These are phyloP conservation scores for Fagopyrum esculentum DNA, from an alignment of 148 eudicot species.

Conservation along the genomic window DNA sequence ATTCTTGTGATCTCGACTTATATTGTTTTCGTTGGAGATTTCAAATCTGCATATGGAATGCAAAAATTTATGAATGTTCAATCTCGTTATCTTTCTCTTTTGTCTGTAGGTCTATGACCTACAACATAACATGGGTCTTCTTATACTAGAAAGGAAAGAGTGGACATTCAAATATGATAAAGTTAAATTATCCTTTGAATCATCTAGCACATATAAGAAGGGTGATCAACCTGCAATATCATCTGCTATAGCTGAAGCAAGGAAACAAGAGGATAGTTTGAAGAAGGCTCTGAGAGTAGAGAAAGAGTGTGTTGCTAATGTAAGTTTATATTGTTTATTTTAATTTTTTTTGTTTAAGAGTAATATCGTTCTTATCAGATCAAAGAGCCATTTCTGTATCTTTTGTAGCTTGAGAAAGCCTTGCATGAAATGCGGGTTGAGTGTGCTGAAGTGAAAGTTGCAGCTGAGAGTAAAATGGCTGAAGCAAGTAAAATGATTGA, in stretches of 20 bases:
- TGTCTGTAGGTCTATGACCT: conserved; percentile 53
- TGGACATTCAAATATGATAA: conserved; percentile 75
- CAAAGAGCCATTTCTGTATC: not conserved
- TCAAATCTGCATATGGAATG: not conserved
- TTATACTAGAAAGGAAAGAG: conserved; percentile 73
- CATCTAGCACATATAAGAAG: conserved; percentile 42
- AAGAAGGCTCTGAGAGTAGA: conserved; percentile 83
- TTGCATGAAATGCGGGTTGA: conserved; percentile 95
- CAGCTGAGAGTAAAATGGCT: too few species aligned
- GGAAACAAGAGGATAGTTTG: conserved; percentile 68
- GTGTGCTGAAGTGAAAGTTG: too few species aligned
- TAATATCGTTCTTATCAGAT: not conserved
- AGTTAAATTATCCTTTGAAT: conserved; percentile 46
- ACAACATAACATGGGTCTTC: conserved; percentile 85
- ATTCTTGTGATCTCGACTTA: not conserved
- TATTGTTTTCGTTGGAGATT: not conserved
- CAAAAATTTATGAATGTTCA: not conserved
- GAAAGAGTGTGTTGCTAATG: conserved; percentile 87
- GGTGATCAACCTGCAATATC: conserved; percentile 52
- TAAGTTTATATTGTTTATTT: conserved; percentile 24
- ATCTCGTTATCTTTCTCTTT: not conserved
- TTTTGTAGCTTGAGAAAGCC: conserved; percentile 73
- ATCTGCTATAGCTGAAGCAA: conserved; percentile 65
- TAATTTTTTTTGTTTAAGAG: not conserved
- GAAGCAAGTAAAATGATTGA: too few species aligned